Evolutionary conservation across 179 eudicot species (phyloP).

Genomic region (Kewa caespitosa): DNA sequence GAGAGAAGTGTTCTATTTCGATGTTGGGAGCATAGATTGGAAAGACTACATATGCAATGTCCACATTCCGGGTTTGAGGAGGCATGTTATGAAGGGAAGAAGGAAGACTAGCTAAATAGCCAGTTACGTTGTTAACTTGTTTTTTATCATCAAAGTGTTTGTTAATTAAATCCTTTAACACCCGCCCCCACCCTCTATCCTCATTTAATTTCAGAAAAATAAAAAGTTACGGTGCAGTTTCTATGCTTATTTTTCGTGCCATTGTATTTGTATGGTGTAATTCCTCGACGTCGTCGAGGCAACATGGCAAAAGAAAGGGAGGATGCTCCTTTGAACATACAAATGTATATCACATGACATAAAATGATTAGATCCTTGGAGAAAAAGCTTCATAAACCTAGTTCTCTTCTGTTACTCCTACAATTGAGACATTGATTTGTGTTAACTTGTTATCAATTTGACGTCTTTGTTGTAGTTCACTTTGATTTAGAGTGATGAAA

Average conservation of each 20-base stretch:
- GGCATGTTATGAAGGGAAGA: constrained; percentile 95
- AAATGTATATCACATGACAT: too few relatives aligned
- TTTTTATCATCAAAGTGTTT: constrained; percentile 10
- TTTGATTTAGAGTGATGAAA: too few relatives aligned
- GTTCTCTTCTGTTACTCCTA: too few relatives aligned
- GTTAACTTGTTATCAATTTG: too few relatives aligned
- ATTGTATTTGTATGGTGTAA: constrained; percentile 1
- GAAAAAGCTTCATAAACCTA: too few relatives aligned
- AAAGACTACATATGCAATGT: constrained; percentile 83
- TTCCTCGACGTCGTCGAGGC: constrained; percentile 1
- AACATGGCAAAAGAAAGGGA: constrained; percentile 15
- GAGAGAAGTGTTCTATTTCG: constrained; percentile 62
- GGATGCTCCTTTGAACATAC: constrained; percentile 25
- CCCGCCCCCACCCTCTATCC: constrained; percentile 8
- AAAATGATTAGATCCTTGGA: too few relatives aligned
- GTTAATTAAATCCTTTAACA: constrained; percentile 11
- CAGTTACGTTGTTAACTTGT: constrained; percentile 11
- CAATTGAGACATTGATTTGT: too few relatives aligned
- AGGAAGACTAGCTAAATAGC: constrained; percentile 32
- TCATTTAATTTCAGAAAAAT: constrained; percentile 24
- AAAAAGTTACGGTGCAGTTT: constrained; percentile 22
- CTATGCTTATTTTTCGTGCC: constrained; percentile 10
- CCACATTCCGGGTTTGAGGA: constrained; percentile 89
- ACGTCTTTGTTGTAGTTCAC: too few relatives aligned
- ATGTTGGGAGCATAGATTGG: constrained; percentile 91